Evolutionary conservation across 2,329 filamentous ascomycete genomes (phyloP).

Genomic region (Hypoxylon sp.): DNA sequence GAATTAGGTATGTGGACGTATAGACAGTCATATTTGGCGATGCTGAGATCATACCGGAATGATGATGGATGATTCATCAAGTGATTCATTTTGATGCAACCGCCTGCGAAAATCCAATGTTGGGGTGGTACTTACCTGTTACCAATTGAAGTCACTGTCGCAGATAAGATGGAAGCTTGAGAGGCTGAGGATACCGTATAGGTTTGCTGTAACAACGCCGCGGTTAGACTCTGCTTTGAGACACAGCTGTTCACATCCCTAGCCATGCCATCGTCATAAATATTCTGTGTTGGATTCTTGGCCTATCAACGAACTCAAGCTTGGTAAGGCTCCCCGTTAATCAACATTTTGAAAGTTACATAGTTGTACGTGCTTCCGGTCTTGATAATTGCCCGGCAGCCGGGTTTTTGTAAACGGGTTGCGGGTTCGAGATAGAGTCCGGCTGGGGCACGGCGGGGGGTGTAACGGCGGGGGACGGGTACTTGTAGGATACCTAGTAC

Average conservation of each 20-base stretch:
- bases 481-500: slow-evolving; percentile 10
- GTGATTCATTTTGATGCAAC: background rate
- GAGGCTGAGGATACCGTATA: background rate
- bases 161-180: background rate
- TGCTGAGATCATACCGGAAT: slow-evolving; percentile 9
- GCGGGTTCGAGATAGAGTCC: slow-evolving; percentile 38
- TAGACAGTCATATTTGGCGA: background rate
- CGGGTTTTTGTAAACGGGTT: slow-evolving; percentile 24
- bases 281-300: background rate
- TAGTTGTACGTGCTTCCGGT: slow-evolving; percentile 13
- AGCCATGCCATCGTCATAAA: background rate
- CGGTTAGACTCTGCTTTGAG: slow-evolving; percentile 1
- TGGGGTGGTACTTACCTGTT: background rate
- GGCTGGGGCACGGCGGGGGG: slow-evolving; percentile 30
- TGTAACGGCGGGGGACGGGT: slow-evolving; percentile 6
- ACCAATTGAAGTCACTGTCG: background rate
- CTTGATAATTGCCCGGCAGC: slow-evolving; percentile 32
- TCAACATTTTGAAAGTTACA: background rate
- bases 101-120: background rate
- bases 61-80: slow-evolving; percentile 5
- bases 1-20: background rate
- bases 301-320: background rate
- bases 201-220: background rate
- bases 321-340: background rate
- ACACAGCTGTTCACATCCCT: background rate